These are phyloP conservation scores for Metschnikowia orientalis DNA, from an alignment of 805 yeast species.

Conservation along the genomic window DNA sequence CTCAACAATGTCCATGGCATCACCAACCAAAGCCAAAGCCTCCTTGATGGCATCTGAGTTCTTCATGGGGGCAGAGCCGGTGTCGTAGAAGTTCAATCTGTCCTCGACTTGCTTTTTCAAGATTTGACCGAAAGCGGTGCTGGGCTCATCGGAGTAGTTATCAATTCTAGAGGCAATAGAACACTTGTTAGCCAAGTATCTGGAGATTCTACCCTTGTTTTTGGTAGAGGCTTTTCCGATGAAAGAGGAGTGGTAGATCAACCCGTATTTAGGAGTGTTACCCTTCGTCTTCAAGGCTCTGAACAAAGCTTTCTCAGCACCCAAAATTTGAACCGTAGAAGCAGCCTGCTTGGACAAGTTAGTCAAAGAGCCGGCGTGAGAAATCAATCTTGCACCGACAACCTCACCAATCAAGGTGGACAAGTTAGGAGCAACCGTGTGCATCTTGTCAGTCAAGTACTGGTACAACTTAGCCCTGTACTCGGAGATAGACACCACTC, in stretches of 20 bases:
- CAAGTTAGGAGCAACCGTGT: conserved; percentile 90
- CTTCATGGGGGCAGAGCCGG: conserved; percentile 96
- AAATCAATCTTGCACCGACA: conserved; percentile 96
- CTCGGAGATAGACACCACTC: conserved; percentile 88
- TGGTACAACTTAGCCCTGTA: conserved; percentile 80
- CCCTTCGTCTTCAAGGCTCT: conserved; percentile 98
- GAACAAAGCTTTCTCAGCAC: conserved; percentile 98
- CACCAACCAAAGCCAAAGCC: conserved; percentile 69
- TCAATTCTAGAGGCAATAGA: conserved; percentile 98
- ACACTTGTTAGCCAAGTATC: conserved; percentile 98
- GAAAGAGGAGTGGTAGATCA: conserved; percentile 92
- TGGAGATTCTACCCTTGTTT: conserved; percentile 98
- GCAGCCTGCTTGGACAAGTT: conserved; percentile 98
- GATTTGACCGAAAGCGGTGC: conserved; percentile 82
- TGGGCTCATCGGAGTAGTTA: conserved; percentile 92
- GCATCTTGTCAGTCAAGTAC: conserved; percentile 93
- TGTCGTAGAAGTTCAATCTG: conserved; percentile 90
- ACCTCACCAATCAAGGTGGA: conserved; percentile 86
- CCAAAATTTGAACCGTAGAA: conserved; percentile 94
- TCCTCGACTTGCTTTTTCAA: conserved; percentile 97
- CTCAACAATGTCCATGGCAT: conserved; percentile 26
- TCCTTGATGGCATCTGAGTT: conserved; percentile 90
- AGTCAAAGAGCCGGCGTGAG: conserved; percentile 93
- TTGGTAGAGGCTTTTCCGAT: conserved; percentile 98
- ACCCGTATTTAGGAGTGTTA: conserved; percentile 97